Evolutionary conservation across 2,329 filamentous ascomycete genomes (phyloP), one percentile per base, ranked within the genome.

Genomic region (Cryphonectria parasitica): DNA sequence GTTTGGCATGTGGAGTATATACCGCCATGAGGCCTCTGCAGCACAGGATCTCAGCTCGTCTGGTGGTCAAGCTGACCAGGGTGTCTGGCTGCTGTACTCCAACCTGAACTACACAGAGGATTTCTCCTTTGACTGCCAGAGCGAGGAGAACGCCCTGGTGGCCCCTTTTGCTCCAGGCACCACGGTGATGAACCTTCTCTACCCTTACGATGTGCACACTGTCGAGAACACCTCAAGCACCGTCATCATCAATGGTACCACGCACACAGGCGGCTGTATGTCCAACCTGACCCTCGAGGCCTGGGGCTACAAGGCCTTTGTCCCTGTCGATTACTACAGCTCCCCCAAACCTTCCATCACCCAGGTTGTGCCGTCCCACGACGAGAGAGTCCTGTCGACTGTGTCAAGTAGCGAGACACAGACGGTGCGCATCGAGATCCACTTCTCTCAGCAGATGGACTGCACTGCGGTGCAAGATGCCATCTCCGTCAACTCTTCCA

Each of bases 141-240:
- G 76, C 61, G 79, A 77, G n/a, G 79, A 83, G 49, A 79, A 78
- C 4, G 86, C 86, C 1, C 82, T 91, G 52, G 79, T 90, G 52
- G 80, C 89, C 13, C 87, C 89, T 0, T 91, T 88, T 70, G 79
- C 80, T 5, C 85, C 78, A 2, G 85, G 83, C 17, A 86, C 83
- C 1, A 86, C 82, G 0, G 88, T 91, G 72, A 88, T 86, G 75
- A 90, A 90, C 74, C 76, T 91, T 17, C 89, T 91, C 76, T 87
- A 86, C 75, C 88, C 89, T 0, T 89, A 87, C 74, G 87, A 89
- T 34, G 84, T 88, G 73, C 80, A 85, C 69, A 83, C 79, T 0
- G 78, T 91, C n/a, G 80, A 82, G 62, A 77, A 78, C 1, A 85
- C 86, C 0, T 77, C 81, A 0, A 78, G 80, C 10, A 80, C 79